phyloP scores from a whole-genome alignment of 441 rosid species.

The Corymbia citriodora region DNA sequence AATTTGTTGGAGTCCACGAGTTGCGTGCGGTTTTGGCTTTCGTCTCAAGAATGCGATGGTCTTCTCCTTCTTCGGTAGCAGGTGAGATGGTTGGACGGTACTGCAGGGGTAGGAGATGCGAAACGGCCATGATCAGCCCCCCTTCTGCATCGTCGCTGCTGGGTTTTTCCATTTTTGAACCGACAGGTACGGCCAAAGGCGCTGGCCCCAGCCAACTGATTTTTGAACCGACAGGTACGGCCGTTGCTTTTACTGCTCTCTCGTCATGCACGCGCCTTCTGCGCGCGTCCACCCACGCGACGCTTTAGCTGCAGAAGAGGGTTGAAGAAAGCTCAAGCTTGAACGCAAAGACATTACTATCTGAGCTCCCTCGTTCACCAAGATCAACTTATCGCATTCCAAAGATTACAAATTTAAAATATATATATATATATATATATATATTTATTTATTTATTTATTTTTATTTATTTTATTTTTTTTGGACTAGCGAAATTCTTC shows the following conservation, averaged over 20 bases:
- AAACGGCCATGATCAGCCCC: neutral
- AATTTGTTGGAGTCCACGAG: neutral
- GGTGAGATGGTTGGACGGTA: neutral
- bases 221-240: neutral
- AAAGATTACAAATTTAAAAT: neutral
- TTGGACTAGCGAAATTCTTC: neutral
- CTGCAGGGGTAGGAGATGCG: neutral
- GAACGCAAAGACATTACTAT: neutral
- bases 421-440: too few relatives aligned
- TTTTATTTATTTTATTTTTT: neutral
- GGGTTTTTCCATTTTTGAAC: too few relatives aligned
- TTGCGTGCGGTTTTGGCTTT: too few relatives aligned
- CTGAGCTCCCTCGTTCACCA: neutral
- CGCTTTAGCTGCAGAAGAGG: neutral
- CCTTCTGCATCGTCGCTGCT: too few relatives aligned
- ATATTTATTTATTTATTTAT: too few relatives aligned
- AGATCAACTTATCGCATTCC: neutral
- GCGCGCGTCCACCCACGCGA: too few relatives aligned
- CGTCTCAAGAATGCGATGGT: neutral
- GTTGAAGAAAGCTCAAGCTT: neutral
- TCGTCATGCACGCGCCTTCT: neutral
- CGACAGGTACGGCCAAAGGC: too few relatives aligned
- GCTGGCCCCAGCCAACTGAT: neutral
- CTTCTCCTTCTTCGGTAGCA: neutral
- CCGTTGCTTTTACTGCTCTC: neutral